phyloP scores from a whole-genome alignment of 805 yeast genomes.

The Candida ovalis region DNA sequence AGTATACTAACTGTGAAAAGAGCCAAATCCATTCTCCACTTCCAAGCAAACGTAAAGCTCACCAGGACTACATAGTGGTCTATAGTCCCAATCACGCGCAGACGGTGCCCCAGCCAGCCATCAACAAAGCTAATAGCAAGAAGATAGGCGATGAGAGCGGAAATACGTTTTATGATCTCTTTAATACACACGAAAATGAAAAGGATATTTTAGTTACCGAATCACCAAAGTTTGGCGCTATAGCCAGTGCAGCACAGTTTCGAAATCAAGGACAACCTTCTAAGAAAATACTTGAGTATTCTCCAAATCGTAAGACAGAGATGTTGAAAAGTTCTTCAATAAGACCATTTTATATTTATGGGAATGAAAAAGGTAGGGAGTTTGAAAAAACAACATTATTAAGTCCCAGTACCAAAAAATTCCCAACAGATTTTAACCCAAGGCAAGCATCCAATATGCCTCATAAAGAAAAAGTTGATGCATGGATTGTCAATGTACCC shows the following conservation, averaged over 20 bases:
- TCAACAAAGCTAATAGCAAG: slow-evolving; percentile 4
- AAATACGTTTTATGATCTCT: neutral
- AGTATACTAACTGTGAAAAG: neutral
- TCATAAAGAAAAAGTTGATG: slow-evolving; percentile 57
- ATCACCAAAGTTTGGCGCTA: slow-evolving; percentile 4
- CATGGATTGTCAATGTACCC: slow-evolving; percentile 63
- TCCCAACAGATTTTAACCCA: slow-evolving; percentile 57
- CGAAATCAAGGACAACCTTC: neutral
- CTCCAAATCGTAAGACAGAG: neutral
- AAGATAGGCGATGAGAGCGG: neutral
- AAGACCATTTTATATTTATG: neutral
- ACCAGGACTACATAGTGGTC: slow-evolving; percentile 16
- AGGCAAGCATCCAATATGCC: slow-evolving; percentile 61
- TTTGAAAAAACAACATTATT: slow-evolving; percentile 5
- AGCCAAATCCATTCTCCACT: slow-evolving; percentile 16
- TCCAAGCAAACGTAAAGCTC: slow-evolving; percentile 16
- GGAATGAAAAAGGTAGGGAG: neutral
- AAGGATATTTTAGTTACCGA: neutral
- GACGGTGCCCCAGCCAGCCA: slow-evolving; percentile 16
- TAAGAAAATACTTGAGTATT: neutral
- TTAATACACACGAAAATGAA: neutral
- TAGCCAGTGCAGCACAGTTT: neutral
- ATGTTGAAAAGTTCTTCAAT: neutral
- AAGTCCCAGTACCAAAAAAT: slow-evolving; percentile 11
- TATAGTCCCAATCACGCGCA: slow-evolving; percentile 20